phyloP scores from a whole-genome alignment of 1,284 basidiomycete genomes.

The Neotropicomus parvogracilis region DNA sequence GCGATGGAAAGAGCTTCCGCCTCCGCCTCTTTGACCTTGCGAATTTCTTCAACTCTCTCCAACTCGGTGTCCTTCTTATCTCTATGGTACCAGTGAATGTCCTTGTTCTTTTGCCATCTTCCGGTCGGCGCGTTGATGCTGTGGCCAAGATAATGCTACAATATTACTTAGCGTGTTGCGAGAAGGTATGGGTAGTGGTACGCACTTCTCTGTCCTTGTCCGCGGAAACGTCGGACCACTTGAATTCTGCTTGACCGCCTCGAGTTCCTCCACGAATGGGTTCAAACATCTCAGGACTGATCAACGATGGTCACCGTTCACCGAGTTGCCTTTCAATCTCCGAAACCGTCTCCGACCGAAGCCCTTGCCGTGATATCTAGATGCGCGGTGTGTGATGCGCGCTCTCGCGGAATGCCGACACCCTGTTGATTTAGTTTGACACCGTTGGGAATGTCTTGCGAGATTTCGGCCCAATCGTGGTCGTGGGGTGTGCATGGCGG shows the following conservation, averaged over 20 bases:
- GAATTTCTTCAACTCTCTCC: conserved; percentile 67
- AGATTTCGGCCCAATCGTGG: conserved; percentile 1
- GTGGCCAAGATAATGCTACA: conserved; percentile 85
- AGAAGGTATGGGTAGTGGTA: conserved; percentile 6
- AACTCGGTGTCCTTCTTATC: conserved; percentile 46
- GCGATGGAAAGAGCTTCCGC: conserved; percentile 81
- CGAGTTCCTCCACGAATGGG: conserved; percentile 81
- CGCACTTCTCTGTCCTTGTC: conserved; percentile 88
- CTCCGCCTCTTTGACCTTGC: conserved; percentile 79
- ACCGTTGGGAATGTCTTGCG: background rate
- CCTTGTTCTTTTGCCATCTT: conserved; percentile 93
- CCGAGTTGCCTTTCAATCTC: conserved; percentile 9
- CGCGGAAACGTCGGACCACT: conserved; percentile 85
- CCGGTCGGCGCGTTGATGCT: conserved; percentile 91
- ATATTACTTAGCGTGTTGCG: conserved; percentile 2
- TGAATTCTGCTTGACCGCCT: conserved; percentile 88
- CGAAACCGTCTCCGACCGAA: conserved; percentile 23
- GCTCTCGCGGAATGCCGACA: conserved; percentile 22
- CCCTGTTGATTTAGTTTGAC: conserved; percentile 1
- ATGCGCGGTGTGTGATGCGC: conserved; percentile 23
- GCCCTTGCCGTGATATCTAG: conserved; percentile 10
- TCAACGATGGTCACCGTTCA: background rate
- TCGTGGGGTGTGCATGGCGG: conserved; percentile 6
- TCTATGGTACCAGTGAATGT: conserved; percentile 89
- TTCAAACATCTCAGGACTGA: conserved; percentile 79